phyloP scores from a whole-genome alignment of 805 yeast genomes.

The Schizosaccharomyces lindneri region DNA sequence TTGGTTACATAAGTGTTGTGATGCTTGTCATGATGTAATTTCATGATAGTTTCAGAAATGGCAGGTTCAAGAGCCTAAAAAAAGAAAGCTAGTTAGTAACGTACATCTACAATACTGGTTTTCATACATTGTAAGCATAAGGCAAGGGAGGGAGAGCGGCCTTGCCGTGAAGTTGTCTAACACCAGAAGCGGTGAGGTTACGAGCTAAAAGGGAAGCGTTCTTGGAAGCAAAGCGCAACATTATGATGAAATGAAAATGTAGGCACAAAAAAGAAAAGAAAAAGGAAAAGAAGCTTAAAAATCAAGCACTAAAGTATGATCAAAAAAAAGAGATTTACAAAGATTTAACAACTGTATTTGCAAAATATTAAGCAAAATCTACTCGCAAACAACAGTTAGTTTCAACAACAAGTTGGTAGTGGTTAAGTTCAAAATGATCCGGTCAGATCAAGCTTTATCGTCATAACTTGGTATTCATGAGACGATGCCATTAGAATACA shows the following conservation, averaged over 20 bases:
- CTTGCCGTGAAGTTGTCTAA: neutral
- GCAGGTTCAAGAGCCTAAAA: conserved; percentile 48
- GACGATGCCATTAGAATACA: too few relatives aligned
- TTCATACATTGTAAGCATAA: conserved; percentile 1
- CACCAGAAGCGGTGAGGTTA: neutral
- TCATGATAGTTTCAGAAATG: conserved; percentile 70
- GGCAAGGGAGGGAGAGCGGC: conserved; percentile 1
- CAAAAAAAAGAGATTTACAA: neutral
- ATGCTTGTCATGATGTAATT: conserved; percentile 59
- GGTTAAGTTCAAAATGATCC: too few relatives aligned
- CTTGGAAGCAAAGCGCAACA: neutral
- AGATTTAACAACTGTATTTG: too few relatives aligned
- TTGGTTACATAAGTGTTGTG: conserved; percentile 81
- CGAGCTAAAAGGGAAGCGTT: neutral
- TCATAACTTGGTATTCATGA: too few relatives aligned
- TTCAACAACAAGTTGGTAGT: too few relatives aligned
- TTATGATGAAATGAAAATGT: neutral
- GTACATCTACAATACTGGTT: neutral
- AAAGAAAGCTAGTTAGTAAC: neutral
- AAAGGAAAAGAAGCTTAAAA: neutral
- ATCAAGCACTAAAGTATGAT: neutral
- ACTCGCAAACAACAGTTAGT: too few relatives aligned
- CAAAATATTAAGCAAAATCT: too few relatives aligned
- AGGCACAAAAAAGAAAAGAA: neutral
- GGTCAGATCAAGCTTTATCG: too few relatives aligned